Evolutionary conservation across 2,329 filamentous ascomycete species (phyloP), one percentile per base, ranked within the genome.

Genomic region (Macrophomina pseudophaseolina): DNA sequence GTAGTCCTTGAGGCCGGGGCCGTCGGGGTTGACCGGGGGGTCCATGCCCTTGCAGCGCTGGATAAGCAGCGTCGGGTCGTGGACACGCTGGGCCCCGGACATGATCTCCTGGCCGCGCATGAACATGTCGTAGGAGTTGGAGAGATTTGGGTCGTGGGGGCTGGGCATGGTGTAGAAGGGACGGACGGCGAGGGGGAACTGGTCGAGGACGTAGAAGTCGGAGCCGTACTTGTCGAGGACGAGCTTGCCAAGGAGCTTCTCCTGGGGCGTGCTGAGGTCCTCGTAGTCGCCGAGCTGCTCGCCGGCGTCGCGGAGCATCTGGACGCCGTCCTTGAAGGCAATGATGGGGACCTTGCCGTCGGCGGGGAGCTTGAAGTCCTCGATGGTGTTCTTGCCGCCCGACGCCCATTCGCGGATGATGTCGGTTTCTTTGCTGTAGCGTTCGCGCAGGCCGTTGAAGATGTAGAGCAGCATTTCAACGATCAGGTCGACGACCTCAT

Each of bases 171-270:
- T 93, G 81, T 97, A 98, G 81, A 97, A 97, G 5, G 94, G 94
- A 35, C 95, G 88, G 23, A 95, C 92, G 44, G 85, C 84, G 79
- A 95, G 89, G 52, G 95, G 95, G 85, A 97, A 99, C 81, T 98
- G 95, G 84, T 98, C 94, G 69, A 99, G 87, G 28, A 96, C 90
- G 82, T 97, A 98, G 83, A 98, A 98, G 82, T 99, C 95, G 68
- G 93, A 95, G 76, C 91, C 87, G 85, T 91, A 97, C 82, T 97
- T 97, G 73, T 92, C 86, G 66, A 92, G 90, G 71, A 98, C 88
- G 56, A 98, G 85, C 32, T 88, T 89, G 67, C 95, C 95, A 8
- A 98, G 89, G n/a, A 90, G 91, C 81, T 94, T 94, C 79, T 95
- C 92, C 75, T 94, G 90, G 0, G 91, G 89, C 0, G 91, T 95